Evolutionary conservation across 495 filamentous ascomycete genomes (phyloP).

Genomic region (Neurospora sp.): DNA sequence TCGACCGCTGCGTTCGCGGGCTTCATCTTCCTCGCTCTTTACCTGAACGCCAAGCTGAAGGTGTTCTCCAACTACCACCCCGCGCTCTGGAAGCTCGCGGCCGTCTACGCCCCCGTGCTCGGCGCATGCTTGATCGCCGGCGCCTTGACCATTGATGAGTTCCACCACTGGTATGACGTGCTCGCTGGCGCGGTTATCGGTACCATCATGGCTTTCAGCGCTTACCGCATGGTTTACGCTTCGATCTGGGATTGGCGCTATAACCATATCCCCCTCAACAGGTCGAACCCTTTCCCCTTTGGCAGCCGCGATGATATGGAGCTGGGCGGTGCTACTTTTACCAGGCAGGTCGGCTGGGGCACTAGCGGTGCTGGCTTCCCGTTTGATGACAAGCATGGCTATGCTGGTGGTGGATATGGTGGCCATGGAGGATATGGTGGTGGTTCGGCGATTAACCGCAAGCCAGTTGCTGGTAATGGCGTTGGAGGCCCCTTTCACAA

Average conservation of each 20-base stretch:
- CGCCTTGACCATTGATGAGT: constrained; percentile 51
- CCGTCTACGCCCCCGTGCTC: constrained; percentile 47
- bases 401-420: background rate
- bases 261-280: constrained; percentile 42
- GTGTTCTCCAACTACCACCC: constrained; percentile 50
- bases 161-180: constrained; percentile 53
- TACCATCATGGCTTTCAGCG: constrained; percentile 42
- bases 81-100: constrained; percentile 52
- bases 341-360: constrained; percentile 39
- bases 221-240: constrained; percentile 50
- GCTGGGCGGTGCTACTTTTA: constrained; percentile 32
- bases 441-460: background rate
- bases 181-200: constrained; percentile 49
- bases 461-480: background rate
- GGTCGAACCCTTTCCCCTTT: constrained; percentile 22
- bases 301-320: constrained; percentile 18
- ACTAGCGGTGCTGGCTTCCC: constrained; percentile 4
- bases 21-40: constrained; percentile 48
- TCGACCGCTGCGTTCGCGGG: constrained; percentile 47
- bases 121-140: constrained; percentile 48
- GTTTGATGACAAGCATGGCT: constrained; percentile 5
- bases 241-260: constrained; percentile 49
- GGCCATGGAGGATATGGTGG: background rate
- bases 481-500: background rate
- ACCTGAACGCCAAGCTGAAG: constrained; percentile 57